Evolutionary conservation across 2,329 filamentous ascomycete genomes (phyloP).

Genomic region (Pseudogymnoascus destructans): DNA sequence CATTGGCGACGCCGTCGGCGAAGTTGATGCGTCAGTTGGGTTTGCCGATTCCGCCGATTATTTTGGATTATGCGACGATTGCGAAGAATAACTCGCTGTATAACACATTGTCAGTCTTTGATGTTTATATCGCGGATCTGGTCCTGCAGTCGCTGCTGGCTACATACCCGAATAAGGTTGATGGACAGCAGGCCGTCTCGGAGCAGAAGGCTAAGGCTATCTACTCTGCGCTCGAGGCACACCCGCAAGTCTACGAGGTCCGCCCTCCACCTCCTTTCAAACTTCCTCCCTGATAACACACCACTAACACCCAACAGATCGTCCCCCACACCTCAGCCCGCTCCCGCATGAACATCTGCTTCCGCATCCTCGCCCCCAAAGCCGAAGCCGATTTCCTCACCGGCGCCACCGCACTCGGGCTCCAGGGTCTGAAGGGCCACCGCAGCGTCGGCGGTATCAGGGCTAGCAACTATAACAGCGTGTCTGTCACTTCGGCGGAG

Average conservation of each 20-base stretch:
- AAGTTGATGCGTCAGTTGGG: constrained; percentile 59
- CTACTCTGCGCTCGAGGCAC: constrained; percentile 63
- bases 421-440: constrained; percentile 81
- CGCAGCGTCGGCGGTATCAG: constrained; percentile 76
- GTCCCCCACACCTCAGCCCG: constrained; percentile 64
- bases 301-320: constrained; percentile 29
- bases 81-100: constrained; percentile 92
- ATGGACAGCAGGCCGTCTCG: constrained; percentile 62
- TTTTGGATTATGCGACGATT: constrained; percentile 72
- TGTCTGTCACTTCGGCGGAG: constrained; percentile 52
- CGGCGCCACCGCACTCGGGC: constrained; percentile 50
- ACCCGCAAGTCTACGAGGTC: constrained; percentile 55
- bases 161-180: constrained; percentile 54
- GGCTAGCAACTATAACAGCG: constrained; percentile 80
- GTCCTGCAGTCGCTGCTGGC: constrained; percentile 66
- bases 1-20: constrained; percentile 50
- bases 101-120: constrained; percentile 92
- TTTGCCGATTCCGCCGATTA: constrained; percentile 64
- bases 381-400: constrained; percentile 72
- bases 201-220: constrained; percentile 63
- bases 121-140: constrained; percentile 80
- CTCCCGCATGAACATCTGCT: constrained; percentile 93
- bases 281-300: background rate
- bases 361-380: constrained; percentile 54
- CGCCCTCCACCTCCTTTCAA: background rate